Evolutionary conservation across 345 rosid genomes (phyloP).

Genomic region (Trapa incisa): DNA sequence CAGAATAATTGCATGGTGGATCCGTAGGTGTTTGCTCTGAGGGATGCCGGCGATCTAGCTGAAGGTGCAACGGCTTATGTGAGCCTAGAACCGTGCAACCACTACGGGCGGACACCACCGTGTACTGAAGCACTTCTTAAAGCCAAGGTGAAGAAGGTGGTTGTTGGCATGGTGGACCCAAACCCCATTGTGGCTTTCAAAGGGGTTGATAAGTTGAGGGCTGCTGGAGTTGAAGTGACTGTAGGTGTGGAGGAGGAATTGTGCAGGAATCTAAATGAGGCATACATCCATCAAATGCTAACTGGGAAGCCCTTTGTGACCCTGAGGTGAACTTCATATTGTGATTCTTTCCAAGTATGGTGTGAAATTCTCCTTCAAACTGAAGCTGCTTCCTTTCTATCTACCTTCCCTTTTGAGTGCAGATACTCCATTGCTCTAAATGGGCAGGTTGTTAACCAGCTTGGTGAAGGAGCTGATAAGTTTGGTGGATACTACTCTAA

Average conservation of each 20-base stretch:
- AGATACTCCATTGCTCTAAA: constrained; percentile 63
- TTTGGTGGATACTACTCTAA: constrained; percentile 61
- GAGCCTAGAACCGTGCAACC: constrained; percentile 89
- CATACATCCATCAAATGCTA: constrained; percentile 57
- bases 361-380: too few species aligned
- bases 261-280: constrained; percentile 74
- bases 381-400: too few species aligned
- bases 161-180: constrained; percentile 77
- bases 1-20: neutral
- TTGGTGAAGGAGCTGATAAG: constrained; percentile 45
- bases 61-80: constrained; percentile 80
- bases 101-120: constrained; percentile 87
- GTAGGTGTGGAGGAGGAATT: constrained; percentile 62
- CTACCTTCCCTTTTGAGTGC: constrained; percentile 4
- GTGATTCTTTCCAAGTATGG: too few species aligned
- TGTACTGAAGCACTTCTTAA: constrained; percentile 73
- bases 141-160: constrained; percentile 73
- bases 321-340: constrained; percentile 28
- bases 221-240: constrained; percentile 56
- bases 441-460: constrained; percentile 40
- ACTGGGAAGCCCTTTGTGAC: constrained; percentile 57
- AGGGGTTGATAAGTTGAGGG: constrained; percentile 45
- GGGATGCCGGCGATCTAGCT: constrained; percentile 69
- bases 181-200: constrained; percentile 80
- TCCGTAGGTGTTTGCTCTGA: constrained; percentile 67